Evolutionary conservation across 345 rosid genomes (phyloP).

Genomic region (Orychophragmus violaceus): DNA sequence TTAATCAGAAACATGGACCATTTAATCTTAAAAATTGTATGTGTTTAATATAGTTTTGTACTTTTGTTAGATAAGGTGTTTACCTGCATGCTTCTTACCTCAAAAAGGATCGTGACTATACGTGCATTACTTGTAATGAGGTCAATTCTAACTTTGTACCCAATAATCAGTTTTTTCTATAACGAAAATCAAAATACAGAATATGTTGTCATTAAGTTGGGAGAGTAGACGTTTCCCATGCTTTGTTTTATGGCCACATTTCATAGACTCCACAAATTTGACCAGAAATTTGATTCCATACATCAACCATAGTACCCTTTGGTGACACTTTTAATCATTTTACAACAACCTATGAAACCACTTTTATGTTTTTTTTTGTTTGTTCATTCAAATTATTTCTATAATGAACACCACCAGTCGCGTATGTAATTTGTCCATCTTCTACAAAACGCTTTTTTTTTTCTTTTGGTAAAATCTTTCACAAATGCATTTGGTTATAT

Average conservation of each 20-base stretch:
- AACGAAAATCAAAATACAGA: background rate
- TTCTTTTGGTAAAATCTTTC: background rate
- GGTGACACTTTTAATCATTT: background rate
- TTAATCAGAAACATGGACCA: background rate
- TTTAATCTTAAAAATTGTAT: background rate
- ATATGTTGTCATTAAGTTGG: background rate
- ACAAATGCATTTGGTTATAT: background rate
- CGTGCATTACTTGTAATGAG: conserved; percentile 1
- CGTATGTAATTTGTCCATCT: too few relatives aligned
- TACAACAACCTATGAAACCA: background rate
- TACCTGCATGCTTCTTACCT: background rate
- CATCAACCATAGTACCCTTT: background rate
- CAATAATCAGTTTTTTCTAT: background rate
- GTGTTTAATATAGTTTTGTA: background rate
- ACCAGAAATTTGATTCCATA: background rate
- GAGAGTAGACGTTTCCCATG: background rate
- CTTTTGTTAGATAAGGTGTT: background rate
- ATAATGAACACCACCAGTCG: too few relatives aligned
- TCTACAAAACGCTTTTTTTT: too few relatives aligned
- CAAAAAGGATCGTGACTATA: conserved; percentile 13
- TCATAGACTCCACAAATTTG: background rate
- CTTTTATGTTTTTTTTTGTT: background rate
- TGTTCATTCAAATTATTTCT: too few relatives aligned
- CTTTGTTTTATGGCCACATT: background rate
- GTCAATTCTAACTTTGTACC: background rate